Evolutionary conservation across 2,329 filamentous ascomycete species (phyloP).

Genomic region (Blumeria graminis): DNA sequence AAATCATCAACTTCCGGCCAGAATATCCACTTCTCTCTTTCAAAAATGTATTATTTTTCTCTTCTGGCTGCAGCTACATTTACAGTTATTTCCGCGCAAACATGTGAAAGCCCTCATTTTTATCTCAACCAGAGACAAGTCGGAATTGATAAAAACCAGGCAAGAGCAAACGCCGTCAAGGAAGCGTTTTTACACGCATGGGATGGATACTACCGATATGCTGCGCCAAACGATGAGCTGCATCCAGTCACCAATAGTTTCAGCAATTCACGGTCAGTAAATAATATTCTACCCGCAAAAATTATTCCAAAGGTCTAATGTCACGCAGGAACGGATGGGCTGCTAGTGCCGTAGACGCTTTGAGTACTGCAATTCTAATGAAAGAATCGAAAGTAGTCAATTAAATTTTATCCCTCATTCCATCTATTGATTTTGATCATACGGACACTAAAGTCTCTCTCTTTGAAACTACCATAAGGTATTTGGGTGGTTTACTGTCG

Average conservation of each 20-base stretch:
- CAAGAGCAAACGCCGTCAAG: slow-evolving; percentile 34
- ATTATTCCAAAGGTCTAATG: slow-evolving; percentile 4
- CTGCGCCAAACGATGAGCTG: slow-evolving; percentile 57
- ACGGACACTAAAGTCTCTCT: slow-evolving; percentile 40
- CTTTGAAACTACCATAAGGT: slow-evolving; percentile 81
- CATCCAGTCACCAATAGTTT: slow-evolving; percentile 39
- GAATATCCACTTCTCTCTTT: too few species aligned
- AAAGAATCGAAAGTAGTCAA: slow-evolving; percentile 39
- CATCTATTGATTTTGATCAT: slow-evolving; percentile 42
- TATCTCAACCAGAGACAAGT: background rate
- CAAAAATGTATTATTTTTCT: too few species aligned
- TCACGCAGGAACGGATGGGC: slow-evolving; percentile 54
- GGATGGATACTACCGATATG: slow-evolving; percentile 48
- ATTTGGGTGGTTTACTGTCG: slow-evolving; percentile 57
- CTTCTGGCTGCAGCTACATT: too few species aligned
- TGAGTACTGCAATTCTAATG: slow-evolving; percentile 64
- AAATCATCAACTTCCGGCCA: too few species aligned
- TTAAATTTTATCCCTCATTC: slow-evolving; percentile 46
- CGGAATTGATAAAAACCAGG: slow-evolving; percentile 1
- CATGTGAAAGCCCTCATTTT: too few species aligned
- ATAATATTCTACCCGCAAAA: background rate
- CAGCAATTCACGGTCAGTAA: slow-evolving; percentile 41
- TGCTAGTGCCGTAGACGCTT: slow-evolving; percentile 56
- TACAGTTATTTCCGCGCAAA: too few species aligned
- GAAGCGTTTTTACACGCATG: slow-evolving; percentile 47